A percentile compares a stretch with the other conserved stretches of the same genome.
phyloP scores from a whole-genome alignment of 495 filamentous ascomycete species.

The Baudoinia panamericana region DNA sequence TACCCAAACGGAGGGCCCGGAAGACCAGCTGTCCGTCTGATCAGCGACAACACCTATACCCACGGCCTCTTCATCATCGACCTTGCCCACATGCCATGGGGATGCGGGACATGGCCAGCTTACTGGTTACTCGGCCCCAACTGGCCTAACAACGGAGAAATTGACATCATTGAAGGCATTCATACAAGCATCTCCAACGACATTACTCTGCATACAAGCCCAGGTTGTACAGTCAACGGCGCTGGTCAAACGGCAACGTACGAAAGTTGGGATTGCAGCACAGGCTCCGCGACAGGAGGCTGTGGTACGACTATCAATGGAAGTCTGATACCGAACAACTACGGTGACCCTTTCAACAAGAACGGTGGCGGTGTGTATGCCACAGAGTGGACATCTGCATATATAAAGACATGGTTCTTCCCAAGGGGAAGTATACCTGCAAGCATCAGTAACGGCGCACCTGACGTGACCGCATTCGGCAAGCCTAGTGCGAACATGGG shows the following conservation, averaged over 20 bases:
- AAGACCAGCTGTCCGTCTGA: constrained; percentile 17
- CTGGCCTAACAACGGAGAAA: constrained; percentile 75
- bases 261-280: constrained; percentile 39
- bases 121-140: constrained; percentile 55
- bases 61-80: constrained; percentile 21
- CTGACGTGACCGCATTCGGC: constrained; percentile 46
- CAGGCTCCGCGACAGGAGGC: constrained; percentile 7
- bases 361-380: constrained; percentile 21
- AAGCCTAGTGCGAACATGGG: constrained; percentile 50
- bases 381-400: constrained; percentile 19
- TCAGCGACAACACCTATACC: constrained; percentile 20
- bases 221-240: constrained; percentile 44
- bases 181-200: constrained; percentile 48
- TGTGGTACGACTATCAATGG: constrained; percentile 13
- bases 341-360: constrained; percentile 16
- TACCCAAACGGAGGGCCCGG: constrained; percentile 20
- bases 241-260: constrained; percentile 38
- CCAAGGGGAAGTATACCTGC: constrained; percentile 12
- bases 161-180: constrained; percentile 84
- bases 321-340: constrained; percentile 30
- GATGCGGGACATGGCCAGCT: constrained; percentile 22
- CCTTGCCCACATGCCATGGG: constrained; percentile 20
- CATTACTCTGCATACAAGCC: constrained; percentile 59
- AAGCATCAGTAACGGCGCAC: constrained; percentile 13
- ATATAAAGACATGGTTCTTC: constrained; percentile 21